A percentile compares a stretch with the other conserved stretches of the same genome.
Evolutionary conservation across 352 stramenopile genomes (phyloP).

Genomic region (Pilasporangium apinafurcum): DNA sequence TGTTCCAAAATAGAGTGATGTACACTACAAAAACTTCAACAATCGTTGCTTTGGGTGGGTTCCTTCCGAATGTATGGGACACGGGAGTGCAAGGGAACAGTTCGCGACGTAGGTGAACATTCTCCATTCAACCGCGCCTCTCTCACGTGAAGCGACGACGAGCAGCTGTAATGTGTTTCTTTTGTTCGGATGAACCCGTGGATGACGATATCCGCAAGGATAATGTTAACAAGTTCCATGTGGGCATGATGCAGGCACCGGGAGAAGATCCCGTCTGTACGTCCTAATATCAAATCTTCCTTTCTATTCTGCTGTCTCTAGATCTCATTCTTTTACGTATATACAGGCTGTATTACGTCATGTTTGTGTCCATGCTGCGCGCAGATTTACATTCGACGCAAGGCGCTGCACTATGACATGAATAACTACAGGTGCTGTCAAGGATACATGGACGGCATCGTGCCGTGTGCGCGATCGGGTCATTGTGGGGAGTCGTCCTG

Average conservation of each 20-base stretch:
- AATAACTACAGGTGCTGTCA: conserved; percentile 92
- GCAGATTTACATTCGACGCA: conserved; percentile 88
- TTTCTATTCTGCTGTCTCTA: neutral
- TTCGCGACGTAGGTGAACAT: neutral
- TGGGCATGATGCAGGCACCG: conserved; percentile 86
- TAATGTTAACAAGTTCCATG: conserved; percentile 72
- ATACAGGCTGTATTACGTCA: conserved; percentile 48
- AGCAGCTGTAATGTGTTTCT: conserved; percentile 35
- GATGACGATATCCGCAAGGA: conserved; percentile 59
- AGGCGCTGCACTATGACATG: conserved; percentile 90
- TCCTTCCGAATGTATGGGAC: too few species aligned
- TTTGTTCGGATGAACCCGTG: conserved; percentile 66
- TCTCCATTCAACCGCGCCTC: neutral
- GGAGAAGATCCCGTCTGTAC: conserved; percentile 78
- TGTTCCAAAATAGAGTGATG: conserved; percentile 4
- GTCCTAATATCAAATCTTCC: conserved; percentile 8
- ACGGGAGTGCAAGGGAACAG: neutral
- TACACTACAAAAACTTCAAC: conserved; percentile 6
- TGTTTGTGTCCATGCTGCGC: conserved; percentile 86
- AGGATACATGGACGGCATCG: conserved; percentile 88
- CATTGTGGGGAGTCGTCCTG: conserved; percentile 82
- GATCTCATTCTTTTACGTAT: neutral
- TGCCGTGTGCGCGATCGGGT: conserved; percentile 82
- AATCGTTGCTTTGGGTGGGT: too few species aligned
- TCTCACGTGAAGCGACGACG: neutral